Percentiles rank a stretch among this genome's conserved stretches.
Conservation (phyloP, 75 land plant species). For the Cupressus sempervirens region DNA sequence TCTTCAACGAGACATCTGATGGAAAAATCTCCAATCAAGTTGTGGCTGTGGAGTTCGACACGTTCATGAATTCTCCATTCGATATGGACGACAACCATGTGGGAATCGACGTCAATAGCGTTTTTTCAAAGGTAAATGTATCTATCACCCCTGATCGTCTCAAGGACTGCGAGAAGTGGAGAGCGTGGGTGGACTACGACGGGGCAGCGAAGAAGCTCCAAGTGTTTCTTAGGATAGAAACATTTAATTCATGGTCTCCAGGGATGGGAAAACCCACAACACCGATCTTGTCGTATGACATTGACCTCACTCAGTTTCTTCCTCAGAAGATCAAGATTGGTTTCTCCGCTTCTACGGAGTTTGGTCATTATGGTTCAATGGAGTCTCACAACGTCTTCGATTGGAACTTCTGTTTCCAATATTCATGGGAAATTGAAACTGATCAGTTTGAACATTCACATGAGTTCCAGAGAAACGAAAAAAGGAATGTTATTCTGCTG, state of each 20-base stretch:
- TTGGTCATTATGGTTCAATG: not conserved
- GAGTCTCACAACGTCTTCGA: not conserved
- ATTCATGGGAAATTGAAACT: too few relatives aligned
- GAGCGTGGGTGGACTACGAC: not conserved
- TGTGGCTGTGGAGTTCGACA: constrained; percentile 45
- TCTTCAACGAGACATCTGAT: too few relatives aligned
- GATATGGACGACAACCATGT: constrained; percentile 38
- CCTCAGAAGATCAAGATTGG: not conserved
- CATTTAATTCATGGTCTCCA: accelerated
- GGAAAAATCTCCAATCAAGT: not conserved
- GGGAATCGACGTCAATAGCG: constrained; percentile 32
- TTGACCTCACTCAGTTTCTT: not conserved
- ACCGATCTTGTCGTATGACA: not conserved
- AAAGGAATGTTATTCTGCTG: too few relatives aligned
- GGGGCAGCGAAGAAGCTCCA: not conserved
- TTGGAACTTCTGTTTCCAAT: not conserved
- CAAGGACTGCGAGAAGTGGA: not conserved
- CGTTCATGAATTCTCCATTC: constrained; percentile 27
- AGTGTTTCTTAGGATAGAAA: too few relatives aligned
- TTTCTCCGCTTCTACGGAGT: not conserved
- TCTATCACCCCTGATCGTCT: not conserved
- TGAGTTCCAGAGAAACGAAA: too few relatives aligned
- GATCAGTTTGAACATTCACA: too few relatives aligned
- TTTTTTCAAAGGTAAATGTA: not conserved
- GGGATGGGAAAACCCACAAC: not conserved